Conservation (phyloP, 208 protist species). For the Balamuthia mandrillaris region DNA sequence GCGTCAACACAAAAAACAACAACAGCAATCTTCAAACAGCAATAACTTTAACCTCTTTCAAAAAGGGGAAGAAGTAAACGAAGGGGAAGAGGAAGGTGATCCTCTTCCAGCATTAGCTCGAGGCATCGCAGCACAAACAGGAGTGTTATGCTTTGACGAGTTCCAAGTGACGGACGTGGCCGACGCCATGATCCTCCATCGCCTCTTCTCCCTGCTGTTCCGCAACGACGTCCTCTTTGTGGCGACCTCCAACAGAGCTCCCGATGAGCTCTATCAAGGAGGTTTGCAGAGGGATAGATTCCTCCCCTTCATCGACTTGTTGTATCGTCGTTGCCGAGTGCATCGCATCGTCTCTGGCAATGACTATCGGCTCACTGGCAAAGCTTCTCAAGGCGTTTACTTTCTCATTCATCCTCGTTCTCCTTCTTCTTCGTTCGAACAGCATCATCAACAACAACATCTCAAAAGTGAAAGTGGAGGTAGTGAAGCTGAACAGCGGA, state of each 20-base stretch:
- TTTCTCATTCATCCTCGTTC: too few species aligned
- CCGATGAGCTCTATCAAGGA: conserved; percentile 82
- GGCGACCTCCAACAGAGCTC: conserved; percentile 84
- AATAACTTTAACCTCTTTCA: not conserved
- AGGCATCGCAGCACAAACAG: conserved; percentile 80
- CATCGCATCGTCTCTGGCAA: conserved; percentile 82
- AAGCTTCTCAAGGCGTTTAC: not conserved
- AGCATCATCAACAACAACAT: too few species aligned
- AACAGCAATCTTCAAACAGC: conserved; percentile 15
- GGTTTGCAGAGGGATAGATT: conserved; percentile 89
- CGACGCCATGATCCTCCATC: conserved; percentile 90
- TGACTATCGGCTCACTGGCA: conserved; percentile 85
- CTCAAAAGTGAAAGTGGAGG: not conserved
- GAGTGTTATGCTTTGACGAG: conserved; percentile 88
- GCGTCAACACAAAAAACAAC: conserved; percentile 42
- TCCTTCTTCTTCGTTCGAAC: too few species aligned
- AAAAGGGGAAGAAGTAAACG: not conserved
- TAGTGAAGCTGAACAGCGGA: conserved; percentile 67
- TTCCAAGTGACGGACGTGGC: conserved; percentile 85
- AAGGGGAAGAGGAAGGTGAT: conserved; percentile 26
- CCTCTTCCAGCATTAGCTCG: conserved; percentile 77
- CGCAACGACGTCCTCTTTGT: conserved; percentile 84
- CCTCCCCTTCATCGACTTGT: conserved; percentile 89
- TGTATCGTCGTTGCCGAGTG: conserved; percentile 79
- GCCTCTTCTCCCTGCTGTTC: conserved; percentile 82